phyloP scores from a whole-genome alignment of 148 eudicot genomes.

The Camellia japonica region DNA sequence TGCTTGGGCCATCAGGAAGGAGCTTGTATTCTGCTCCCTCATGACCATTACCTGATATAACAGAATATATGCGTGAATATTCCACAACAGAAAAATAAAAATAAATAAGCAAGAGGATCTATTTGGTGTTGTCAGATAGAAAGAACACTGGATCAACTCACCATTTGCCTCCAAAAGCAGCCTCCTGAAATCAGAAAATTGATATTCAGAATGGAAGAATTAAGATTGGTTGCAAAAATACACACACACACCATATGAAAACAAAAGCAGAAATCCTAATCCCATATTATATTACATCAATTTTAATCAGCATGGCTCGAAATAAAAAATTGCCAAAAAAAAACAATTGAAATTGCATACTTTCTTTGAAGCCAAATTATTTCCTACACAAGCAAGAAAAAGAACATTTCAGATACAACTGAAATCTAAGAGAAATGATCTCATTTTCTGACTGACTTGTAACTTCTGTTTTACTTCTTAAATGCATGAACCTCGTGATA shows the following conservation, averaged over 20 bases:
- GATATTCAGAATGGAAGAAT: not conserved
- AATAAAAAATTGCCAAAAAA: not conserved
- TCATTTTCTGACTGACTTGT: not conserved
- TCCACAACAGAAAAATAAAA: not conserved
- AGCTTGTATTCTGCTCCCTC: conserved; percentile 66
- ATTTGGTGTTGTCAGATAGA: not conserved
- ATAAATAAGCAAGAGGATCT: not conserved
- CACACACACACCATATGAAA: not conserved
- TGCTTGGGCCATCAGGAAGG: conserved; percentile 71
- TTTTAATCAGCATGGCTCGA: not conserved
- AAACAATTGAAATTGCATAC: not conserved
- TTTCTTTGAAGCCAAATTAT: not conserved
- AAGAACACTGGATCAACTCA: conserved; percentile 28
- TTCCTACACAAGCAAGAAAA: conserved; percentile 2
- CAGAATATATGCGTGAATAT: not conserved
- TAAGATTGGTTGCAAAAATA: not conserved
- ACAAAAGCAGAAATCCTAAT: conserved; percentile 1
- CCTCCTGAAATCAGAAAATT: conserved; percentile 58
- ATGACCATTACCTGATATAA: conserved; percentile 40
- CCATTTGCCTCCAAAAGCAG: conserved; percentile 51
- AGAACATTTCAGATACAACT: not conserved
- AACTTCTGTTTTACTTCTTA: not conserved
- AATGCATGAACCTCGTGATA: conserved; percentile 17
- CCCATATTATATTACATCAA: not conserved
- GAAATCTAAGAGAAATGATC: not conserved